Percentiles rank a stretch among this genome's conserved stretches.
These are phyloP conservation scores for Naganishia liquefaciens DNA, from an alignment of 1,284 basidiomycete genomes.

Conservation along the genomic window DNA sequence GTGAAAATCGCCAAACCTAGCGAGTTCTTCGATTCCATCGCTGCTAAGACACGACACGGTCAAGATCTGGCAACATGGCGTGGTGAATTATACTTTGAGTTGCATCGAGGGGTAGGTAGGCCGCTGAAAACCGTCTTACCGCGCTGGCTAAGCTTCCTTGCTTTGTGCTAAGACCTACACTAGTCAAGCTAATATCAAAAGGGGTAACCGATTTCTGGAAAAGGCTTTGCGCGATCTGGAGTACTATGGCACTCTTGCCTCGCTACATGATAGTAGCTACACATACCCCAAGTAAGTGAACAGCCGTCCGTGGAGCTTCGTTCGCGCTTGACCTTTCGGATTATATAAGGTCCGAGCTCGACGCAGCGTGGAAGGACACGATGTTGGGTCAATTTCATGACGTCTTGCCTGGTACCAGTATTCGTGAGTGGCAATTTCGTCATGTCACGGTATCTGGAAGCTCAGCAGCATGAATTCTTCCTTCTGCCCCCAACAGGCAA, in stretches of 20 bases:
- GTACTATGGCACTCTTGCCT: conserved; percentile 80
- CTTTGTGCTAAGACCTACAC: conserved; percentile 70
- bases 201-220: conserved; percentile 90
- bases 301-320: conserved; percentile 44
- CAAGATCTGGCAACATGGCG: conserved; percentile 58
- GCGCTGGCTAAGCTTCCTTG: neutral
- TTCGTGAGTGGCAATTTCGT: too few relatives aligned
- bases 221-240: conserved; percentile 87
- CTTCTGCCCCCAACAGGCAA: conserved; percentile 71
- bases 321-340: neutral
- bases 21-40: conserved; percentile 66
- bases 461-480: conserved; percentile 80
- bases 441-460: conserved; percentile 91
- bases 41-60: neutral
- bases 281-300: conserved; percentile 79
- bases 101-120: conserved; percentile 56
- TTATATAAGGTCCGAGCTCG: conserved; percentile 60
- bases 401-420: conserved; percentile 73
- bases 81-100: conserved; percentile 89
- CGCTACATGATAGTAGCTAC: conserved; percentile 62
- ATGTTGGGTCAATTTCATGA: conserved; percentile 90
- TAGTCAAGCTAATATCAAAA: conserved; percentile 85
- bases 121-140: conserved; percentile 4
- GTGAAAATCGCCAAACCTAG: conserved; percentile 72
- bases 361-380: conserved; percentile 89